Evolutionary conservation across 2,329 filamentous ascomycete species (phyloP), one percentile per base, ranked within the genome.

Genomic region (Aspergillus pseudonomiae): DNA sequence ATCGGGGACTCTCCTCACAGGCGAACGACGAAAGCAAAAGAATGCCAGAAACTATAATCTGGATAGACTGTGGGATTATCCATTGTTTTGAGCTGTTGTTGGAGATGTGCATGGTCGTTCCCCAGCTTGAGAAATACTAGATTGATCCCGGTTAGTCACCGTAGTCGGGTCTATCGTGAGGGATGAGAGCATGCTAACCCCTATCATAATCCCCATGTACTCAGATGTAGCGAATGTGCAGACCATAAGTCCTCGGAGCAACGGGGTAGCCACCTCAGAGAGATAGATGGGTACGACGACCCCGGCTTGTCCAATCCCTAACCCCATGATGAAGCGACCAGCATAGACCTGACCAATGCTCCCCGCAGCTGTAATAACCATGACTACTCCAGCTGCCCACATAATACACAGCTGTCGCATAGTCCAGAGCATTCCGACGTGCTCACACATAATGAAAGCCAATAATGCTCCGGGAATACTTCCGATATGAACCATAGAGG

Each of bases 251-350:
- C 92, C 92, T 52, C 89, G 87, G 71, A 89, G 85, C 16, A 83
- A 79, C 0, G 86, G 86, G 1, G 93, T 93, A 0, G 93, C 88
- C 26, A 96, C 85, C 77, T 97, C 94, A 55, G 91, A 92, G 71
- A 97, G 93, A 81, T 96, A 97, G 10, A 97, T 84, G 0, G 94
- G 94, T 1, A 94, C 92, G 32, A 96, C 90, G 28, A 97, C 93
- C 0, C 93, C 93, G 1, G 92, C 87, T 36, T 75, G 69, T 7
- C 75, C 74, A 39, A 75, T 71, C 2, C 75, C 75, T 3, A 78
- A 57, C 3, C 75, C 75, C 58, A 72, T 71, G 12, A 78, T 69
- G 43, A 76, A 74, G 5, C 74, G 68, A 9, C 73, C 75, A 3
- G 71, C 73, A 32, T 76, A 76, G 9, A 77, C 65, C 50, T 70